Base-by-base conservation (phyloP, 2,329 filamentous ascomycete species). In the Aulographum hederae region DNA sequence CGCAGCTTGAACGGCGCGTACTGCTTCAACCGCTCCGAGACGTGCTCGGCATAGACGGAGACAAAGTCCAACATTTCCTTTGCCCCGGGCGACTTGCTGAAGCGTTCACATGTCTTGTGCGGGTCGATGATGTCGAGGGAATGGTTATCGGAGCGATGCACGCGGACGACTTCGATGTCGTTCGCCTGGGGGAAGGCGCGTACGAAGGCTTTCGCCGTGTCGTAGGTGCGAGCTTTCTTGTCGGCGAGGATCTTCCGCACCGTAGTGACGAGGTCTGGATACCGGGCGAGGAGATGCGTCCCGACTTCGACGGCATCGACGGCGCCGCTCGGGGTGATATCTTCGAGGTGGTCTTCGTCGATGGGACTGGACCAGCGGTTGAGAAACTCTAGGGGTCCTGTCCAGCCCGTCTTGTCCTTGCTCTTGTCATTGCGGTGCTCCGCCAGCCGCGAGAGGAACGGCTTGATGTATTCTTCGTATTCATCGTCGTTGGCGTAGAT, bases 401-500 rank as follows among this genome's bases (percentile, higher is more conserved):
- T 32, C 27, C 33, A 40, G 15, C 34, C 36, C 15, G 30, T 28
- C 15, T 36, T 32, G 27, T 33, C 27, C 26, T 37, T 39, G 12
- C 16, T 32, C 4, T 18, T 17, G 13, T 39, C n/a, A n/a, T n/a
- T n/a, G n/a, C n/a, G n/a, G n/a, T n/a, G n/a, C n/a, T n/a, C n/a
- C n/a, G n/a, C 34, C 4, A 39, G 42, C 14, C 44, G 37, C 32
- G 56, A 46, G 12, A 69, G 42, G 30, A 70, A 68, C 0, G 67
- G 65, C 42, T 65, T 58, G 15, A 71, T 65, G 40, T 69, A 70
- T 25, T 57, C 53, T 38, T 69, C 64, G 30, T 61, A 69, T 41
- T 72, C 67, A 35, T 61, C 65, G 41, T 70, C 66, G 38, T 71
- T 71, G 39, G 63, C 63, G 41, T 69, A 69, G 34, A 71, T 70